Base-by-base conservation (phyloP, 2,329 filamentous ascomycete genomes). In the Hypocrella siamensis region DNA sequence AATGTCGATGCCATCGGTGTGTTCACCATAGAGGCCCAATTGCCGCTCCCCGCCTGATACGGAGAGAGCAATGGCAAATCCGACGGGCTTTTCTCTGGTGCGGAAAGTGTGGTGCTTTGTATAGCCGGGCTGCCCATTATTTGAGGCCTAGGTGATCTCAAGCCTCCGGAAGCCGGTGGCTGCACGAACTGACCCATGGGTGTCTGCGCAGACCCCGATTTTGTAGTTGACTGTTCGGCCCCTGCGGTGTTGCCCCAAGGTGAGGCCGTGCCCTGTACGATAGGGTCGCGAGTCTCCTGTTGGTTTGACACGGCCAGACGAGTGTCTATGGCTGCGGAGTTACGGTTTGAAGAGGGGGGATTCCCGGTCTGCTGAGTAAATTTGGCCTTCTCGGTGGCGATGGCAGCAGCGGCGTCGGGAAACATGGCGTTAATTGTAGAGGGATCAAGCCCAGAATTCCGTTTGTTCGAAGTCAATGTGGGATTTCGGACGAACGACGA, bases 341-440 rank as follows among this genome's bases (percentile, higher is more conserved):
- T 96, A 37, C 90, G 76, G 63, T 93, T 93, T 16, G 90, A 94
- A 1, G 82, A 74, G 4, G 86, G 85, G 16, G 79, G 77, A 41
- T 86, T 84, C 37, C 88, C 90, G 4, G 86, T 93, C 52, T 93
- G 82, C 54, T 94, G 86, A 14, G 86, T 92, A 51, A 92, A 96
- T 53, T 94, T 92, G 36, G 86, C 88, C 63, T 94, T 94, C 57
- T 98, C 88, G 38, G 90, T 93, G 17, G 88, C 88, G 53, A 98
- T 96, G n/a, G 90, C 90, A 26, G 88, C 88, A 11, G 90, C 90
- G 28, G 90, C 90, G 61, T 98, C 90, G 6, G 90, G 90, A 54
- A 98, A 98, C 90, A 98, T 96, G 46, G 84, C 85, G 57, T 93
- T 93, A 57, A 98, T 94, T 17, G 84, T 92, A 19, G 79, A 84